Conservation (phyloP, 306 rosid species). For the Trifolium dubium region DNA sequence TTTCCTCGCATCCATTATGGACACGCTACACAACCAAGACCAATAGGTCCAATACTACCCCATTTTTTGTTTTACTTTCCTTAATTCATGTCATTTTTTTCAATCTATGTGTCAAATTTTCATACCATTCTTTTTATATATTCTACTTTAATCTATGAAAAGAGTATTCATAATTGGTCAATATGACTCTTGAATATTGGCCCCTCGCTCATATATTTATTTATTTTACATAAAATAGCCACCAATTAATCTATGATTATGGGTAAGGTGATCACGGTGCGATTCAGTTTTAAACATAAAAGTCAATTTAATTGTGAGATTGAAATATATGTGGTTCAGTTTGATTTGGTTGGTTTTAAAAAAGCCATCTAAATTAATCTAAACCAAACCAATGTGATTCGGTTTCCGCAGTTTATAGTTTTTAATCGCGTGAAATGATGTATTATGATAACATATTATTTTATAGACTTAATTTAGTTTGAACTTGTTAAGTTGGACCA, state of each 20-base stretch:
- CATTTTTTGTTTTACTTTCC: conserved; percentile 3
- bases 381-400: no score
- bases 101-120: conserved; percentile 1
- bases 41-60: background rate
- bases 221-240: background rate
- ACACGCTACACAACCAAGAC: conserved; percentile 26
- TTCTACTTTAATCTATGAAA: background rate
- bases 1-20: conserved; percentile 47
- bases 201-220: background rate
- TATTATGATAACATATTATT: no score
- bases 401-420: no score
- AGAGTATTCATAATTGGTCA: background rate
- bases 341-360: no score
- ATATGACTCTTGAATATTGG: background rate
- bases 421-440: no score
- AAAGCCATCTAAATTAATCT: no score
- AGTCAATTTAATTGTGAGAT: no score
- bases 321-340: no score
- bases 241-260: background rate
- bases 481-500: no score
- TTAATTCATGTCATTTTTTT: conserved; percentile 3
- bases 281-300: no score
- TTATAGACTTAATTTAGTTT: no score
- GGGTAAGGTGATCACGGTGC: no score
- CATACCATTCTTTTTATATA: background rate